A percentile compares a stretch with the other conserved stretches of the same genome.
phyloP scores from a whole-genome alignment of 164 flowering plant genomes.

The Magnolia kwangsiensis region DNA sequence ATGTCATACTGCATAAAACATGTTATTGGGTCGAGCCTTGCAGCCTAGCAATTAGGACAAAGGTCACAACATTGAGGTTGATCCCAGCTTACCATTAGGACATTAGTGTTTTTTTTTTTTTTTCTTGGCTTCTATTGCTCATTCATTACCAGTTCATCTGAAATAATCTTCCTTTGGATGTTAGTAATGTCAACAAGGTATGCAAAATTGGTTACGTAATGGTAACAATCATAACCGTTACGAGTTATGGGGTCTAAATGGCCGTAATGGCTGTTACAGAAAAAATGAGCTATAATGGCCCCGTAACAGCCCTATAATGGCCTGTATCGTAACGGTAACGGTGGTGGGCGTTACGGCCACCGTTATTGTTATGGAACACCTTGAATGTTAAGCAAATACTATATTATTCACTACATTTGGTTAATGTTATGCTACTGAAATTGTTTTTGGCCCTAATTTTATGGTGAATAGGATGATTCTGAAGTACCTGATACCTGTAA shows the following conservation, averaged over 20 bases:
- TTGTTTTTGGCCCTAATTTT: slow-evolving; percentile 8
- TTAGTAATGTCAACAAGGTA: not conserved
- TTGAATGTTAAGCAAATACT: not conserved
- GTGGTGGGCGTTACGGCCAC: too few relatives aligned
- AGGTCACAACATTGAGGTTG: not conserved
- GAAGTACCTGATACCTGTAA: slow-evolving; percentile 40
- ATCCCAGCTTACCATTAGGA: not conserved
- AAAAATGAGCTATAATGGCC: too few relatives aligned
- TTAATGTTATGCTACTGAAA: not conserved
- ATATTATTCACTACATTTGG: not conserved
- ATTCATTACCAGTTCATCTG: not conserved
- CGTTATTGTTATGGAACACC: too few relatives aligned
- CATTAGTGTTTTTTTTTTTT: not conserved
- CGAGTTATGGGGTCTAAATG: too few relatives aligned
- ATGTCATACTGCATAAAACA: too few relatives aligned
- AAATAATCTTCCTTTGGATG: not conserved
- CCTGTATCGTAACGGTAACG: too few relatives aligned
- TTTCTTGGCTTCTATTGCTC: not conserved
- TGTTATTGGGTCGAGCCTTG: not conserved
- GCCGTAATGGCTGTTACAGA: too few relatives aligned
- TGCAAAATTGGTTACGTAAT: too few relatives aligned
- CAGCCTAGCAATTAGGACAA: not conserved
- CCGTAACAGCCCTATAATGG: too few relatives aligned
- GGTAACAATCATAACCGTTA: too few relatives aligned
- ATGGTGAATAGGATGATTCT: slow-evolving; percentile 29